A percentile compares a stretch with the other conserved stretches of the same genome.
phyloP scores from a whole-genome alignment of 2,329 filamentous ascomycete species.

The Ophiostoma populinum region DNA sequence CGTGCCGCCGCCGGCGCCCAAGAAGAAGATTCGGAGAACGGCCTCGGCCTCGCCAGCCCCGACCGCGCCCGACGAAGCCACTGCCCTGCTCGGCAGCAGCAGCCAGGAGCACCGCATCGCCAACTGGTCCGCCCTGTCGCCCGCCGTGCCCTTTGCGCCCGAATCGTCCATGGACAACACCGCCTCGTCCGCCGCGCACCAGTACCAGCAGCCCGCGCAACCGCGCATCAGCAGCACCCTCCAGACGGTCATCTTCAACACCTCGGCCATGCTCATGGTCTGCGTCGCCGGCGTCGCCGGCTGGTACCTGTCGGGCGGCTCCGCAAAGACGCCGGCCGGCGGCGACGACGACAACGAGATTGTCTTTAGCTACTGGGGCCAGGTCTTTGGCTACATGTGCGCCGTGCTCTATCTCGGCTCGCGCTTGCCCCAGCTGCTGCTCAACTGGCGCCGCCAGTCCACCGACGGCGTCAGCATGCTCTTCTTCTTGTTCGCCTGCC shows the following conservation, averaged over 20 bases:
- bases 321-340: conserved; percentile 21
- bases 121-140: conserved; percentile 52
- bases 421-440: conserved; percentile 72
- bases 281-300: conserved; percentile 68
- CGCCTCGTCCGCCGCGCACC: not conserved
- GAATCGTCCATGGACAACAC: no score
- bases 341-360: conserved; percentile 24
- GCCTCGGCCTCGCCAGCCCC: conserved; percentile 12
- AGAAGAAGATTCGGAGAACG: conserved; percentile 5
- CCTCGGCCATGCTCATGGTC: conserved; percentile 60
- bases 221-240: conserved; percentile 25
- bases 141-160: conserved; percentile 47
- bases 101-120: conserved; percentile 30
- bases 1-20: conserved; percentile 24
- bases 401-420: conserved; percentile 78
- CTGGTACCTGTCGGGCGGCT: conserved; percentile 55
- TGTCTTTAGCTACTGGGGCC: conserved; percentile 59
- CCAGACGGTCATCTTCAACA: conserved; percentile 54
- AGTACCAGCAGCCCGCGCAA: not conserved
- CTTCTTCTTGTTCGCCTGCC: conserved; percentile 92
- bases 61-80: conserved; percentile 29
- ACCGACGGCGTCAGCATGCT: conserved; percentile 87
- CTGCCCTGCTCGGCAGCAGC: conserved; percentile 24
- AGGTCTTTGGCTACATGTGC: conserved; percentile 88
- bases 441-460: conserved; percentile 84